Conservation (phyloP, 768 basidiomycete species). For the Termitomyces sp. region DNA sequence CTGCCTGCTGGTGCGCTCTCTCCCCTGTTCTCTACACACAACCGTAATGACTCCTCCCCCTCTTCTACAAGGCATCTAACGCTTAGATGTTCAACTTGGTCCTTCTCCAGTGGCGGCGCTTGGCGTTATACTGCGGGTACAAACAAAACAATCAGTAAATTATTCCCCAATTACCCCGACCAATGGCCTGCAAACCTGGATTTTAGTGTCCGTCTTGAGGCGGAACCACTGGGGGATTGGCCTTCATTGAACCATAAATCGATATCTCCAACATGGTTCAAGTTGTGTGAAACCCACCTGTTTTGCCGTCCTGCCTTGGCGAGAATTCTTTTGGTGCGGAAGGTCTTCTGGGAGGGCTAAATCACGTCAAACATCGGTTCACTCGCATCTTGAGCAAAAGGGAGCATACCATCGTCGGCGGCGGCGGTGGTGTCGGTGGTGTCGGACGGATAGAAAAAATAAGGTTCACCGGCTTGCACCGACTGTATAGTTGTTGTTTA, state of each 20-base stretch:
- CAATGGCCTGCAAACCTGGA: constrained; percentile 55
- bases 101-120: constrained; percentile 98
- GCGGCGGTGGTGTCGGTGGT: constrained; percentile 28
- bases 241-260: constrained; percentile 30
- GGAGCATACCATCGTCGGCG: constrained; percentile 45
- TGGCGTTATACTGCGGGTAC: constrained; percentile 73
- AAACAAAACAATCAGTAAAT: constrained; percentile 3
- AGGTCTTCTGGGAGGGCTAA: constrained; percentile 98
- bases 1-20: constrained; percentile 10
- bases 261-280: not conserved
- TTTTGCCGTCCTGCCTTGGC: constrained; percentile 97
- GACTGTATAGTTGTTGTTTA: constrained; percentile 29
- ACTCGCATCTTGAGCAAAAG: constrained; percentile 6
- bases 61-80: not conserved
- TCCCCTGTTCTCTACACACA: not conserved
- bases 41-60: not conserved
- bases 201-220: constrained; percentile 93
- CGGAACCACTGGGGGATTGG: constrained; percentile 99
- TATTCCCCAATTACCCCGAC: not conserved
- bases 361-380: constrained; percentile 2
- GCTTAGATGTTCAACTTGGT: constrained; percentile 96
- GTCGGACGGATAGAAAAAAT: constrained; percentile 22
- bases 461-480: constrained; percentile 24
- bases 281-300: constrained; percentile 48
- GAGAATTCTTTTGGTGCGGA: constrained; percentile 94